These are phyloP conservation scores for Coemansia guatemalensis DNA, from an alignment of 192 early-diverging fungal species.

Conservation along the genomic window DNA sequence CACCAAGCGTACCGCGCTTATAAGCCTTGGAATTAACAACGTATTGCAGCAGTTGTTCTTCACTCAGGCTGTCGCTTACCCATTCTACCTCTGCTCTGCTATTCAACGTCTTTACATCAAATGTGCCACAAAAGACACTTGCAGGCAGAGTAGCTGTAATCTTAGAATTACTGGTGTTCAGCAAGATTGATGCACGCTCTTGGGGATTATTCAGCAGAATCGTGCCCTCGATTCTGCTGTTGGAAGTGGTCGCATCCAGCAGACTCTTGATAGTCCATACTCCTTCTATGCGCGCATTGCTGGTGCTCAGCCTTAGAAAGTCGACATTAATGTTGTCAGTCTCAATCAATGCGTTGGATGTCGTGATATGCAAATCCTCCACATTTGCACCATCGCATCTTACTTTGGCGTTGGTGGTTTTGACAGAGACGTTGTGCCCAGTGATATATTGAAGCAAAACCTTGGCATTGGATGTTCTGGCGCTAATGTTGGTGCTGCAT, in stretches of 20 bases:
- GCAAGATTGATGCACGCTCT: constrained; percentile 3
- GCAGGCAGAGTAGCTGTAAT: constrained; percentile 19
- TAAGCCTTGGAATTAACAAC: constrained; percentile 18
- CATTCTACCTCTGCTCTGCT: constrained; percentile 6
- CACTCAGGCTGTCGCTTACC: background rate
- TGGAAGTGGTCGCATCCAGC: constrained; percentile 21
- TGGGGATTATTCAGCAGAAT: constrained; percentile 8
- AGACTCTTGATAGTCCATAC: constrained; percentile 14
- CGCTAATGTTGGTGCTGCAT: background rate
- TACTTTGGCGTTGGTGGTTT: constrained; percentile 17
- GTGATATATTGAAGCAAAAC: constrained; percentile 8
- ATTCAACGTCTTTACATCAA: constrained; percentile 24
- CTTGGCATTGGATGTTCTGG: constrained; percentile 11
- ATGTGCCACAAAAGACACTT: constrained; percentile 18
- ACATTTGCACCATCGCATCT: constrained; percentile 9
- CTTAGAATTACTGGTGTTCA: constrained; percentile 14
- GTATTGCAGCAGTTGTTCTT: constrained; percentile 7
- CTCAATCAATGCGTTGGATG: constrained; percentile 17
- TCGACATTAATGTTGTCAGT: constrained; percentile 3
- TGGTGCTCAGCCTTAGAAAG: constrained; percentile 13
- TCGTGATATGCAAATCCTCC: constrained; percentile 7
- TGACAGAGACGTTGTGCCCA: background rate
- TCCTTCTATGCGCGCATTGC: constrained; percentile 23
- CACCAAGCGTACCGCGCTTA: constrained; percentile 18
- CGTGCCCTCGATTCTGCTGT: constrained; percentile 15